Evolutionary conservation across 2,329 filamentous ascomycete genomes (phyloP), one percentile per base, ranked within the genome.

Genomic region (Colletotrichum sp.): DNA sequence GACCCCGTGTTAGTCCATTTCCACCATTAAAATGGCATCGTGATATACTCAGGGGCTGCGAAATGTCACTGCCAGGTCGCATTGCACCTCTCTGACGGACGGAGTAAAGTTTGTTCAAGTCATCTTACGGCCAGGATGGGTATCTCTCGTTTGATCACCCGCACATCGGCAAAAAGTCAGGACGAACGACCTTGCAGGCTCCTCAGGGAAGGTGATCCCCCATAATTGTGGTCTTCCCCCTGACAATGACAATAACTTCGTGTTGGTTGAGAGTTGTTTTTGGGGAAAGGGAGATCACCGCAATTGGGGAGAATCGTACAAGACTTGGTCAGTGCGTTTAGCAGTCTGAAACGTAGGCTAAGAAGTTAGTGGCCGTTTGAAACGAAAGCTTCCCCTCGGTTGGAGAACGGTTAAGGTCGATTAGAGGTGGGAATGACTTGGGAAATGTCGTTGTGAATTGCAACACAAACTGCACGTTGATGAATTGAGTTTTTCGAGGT

Each of bases 291-390:
- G 13, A 68, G n/a, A 39, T 26, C 10, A 52, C 16, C 13, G 13
- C n/a, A 55, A 68, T 10, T 73, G 73, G 72, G 62, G 73, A 55
- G 73, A 72, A 66, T 67, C 34, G 57, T 52, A 64, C 32, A 55
- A 32, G 55, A 36, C 15, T 21, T 67, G 72, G 72, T 52, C 63
- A 36, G 69, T 72, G 69, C 55, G 15, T 26, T 63, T 59, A 74
- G 9, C 39, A 55, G 73, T 59, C 60, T 75, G 73, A 75, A 76
- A 76, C 73, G 62, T 36, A 6, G 24, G 21, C 55, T 59, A 59
- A 59, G 21, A 5, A 13, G 21, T 18, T 59, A 59, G 55, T 59
- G 55, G 13, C 55, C 55, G 21, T 59, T 62, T 62, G 59, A 62
- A 62, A 62, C 59, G 9, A 34, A 28, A 13, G 32, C n/a, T 63